Conservation (phyloP, 148 eudicot species). For the Cornus controversa region DNA sequence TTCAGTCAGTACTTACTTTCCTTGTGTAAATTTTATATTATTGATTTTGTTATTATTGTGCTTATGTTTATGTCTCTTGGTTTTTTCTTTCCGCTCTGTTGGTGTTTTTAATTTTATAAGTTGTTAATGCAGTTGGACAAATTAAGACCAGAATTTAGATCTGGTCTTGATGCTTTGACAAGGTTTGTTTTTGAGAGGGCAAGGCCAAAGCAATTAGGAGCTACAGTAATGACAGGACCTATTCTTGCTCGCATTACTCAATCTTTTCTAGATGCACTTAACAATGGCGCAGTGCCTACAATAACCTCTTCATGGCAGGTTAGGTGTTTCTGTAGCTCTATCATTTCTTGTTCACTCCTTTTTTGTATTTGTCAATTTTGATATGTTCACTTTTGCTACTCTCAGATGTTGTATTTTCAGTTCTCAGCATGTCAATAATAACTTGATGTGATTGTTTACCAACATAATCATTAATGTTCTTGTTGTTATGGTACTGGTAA, state of each 20-base stretch:
- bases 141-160: constrained; percentile 84
- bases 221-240: constrained; percentile 90
- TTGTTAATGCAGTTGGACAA: constrained; percentile 60
- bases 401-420: not conserved
- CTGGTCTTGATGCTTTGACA: constrained; percentile 90
- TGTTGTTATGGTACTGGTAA: not conserved
- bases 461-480: not conserved
- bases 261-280: constrained; percentile 88
- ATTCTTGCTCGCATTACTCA: constrained; percentile 87
- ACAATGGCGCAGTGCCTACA: constrained; percentile 97
- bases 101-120: not conserved
- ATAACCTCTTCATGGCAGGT: constrained; percentile 99
- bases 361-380: constrained; percentile 1
- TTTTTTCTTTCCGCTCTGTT: not conserved
- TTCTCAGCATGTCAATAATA: too few species aligned
- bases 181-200: constrained; percentile 94
- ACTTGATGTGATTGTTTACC: not conserved
- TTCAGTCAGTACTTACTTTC: constrained; percentile 49
- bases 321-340: constrained; percentile 11
- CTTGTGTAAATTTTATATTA: not conserved
- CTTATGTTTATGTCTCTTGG: not conserved
- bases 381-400: not conserved
- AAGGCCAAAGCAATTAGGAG: constrained; percentile 93
- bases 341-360: not conserved
- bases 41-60: not conserved